Evolutionary conservation across 2,329 filamentous ascomycete species (phyloP).

Genomic region (Clarireedia monteithiana): DNA sequence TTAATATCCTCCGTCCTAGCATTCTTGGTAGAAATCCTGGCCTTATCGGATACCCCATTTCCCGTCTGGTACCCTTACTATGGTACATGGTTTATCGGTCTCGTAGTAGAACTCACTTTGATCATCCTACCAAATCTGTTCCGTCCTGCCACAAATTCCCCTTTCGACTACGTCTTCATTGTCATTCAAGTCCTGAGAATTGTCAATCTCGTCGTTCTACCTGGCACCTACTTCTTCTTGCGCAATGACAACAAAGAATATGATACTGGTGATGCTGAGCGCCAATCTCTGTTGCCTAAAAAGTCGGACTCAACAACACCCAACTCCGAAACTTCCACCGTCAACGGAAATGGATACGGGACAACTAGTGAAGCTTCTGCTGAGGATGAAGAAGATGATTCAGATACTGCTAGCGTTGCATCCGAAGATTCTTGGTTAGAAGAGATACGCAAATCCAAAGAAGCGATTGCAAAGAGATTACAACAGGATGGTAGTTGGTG

Average conservation of each 20-base stretch:
- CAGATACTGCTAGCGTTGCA: conserved; percentile 26
- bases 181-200: conserved; percentile 24
- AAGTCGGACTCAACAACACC: conserved; percentile 27
- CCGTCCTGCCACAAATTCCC: conserved; percentile 12
- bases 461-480: conserved; percentile 59
- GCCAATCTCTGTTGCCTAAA: conserved; percentile 48
- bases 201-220: conserved; percentile 29
- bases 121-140: conserved; percentile 31
- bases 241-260: conserved; percentile 26
- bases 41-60: conserved; percentile 41
- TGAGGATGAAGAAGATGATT: conserved; percentile 10
- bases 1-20: conserved; percentile 53
- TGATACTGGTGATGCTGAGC: conserved; percentile 44
- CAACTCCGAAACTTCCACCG: conserved; percentile 19
- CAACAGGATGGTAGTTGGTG: conserved; percentile 70
- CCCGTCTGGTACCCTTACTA: conserved; percentile 56
- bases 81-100: conserved; percentile 52
- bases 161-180: conserved; percentile 21
- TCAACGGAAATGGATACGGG: conserved; percentile 23
- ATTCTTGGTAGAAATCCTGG: conserved; percentile 53
- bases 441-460: conserved; percentile 44
- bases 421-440: conserved; percentile 48
- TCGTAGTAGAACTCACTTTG: conserved; percentile 47
- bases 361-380: conserved; percentile 16
- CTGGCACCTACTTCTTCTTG: conserved; percentile 28